These are phyloP conservation scores for Eurotiales sp. DNA, from an alignment of 2,329 filamentous ascomycete genomes.

Conservation along the genomic window DNA sequence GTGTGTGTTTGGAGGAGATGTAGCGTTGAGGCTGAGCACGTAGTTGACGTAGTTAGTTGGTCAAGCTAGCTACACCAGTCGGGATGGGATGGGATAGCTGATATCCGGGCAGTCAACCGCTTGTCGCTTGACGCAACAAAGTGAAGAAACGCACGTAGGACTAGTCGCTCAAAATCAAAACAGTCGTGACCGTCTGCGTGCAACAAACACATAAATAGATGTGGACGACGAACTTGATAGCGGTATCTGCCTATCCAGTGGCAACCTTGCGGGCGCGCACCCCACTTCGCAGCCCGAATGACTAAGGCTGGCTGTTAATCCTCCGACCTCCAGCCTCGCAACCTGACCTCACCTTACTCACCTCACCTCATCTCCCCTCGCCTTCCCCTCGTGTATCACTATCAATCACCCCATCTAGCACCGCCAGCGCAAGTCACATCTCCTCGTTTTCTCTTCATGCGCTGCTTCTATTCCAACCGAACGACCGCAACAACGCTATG, in stretches of 20 bases:
- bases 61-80: too few species aligned
- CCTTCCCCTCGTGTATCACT: not conserved
- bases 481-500: not conserved
- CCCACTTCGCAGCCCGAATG: too few species aligned
- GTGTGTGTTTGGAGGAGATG: not conserved
- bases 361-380: conserved; percentile 1
- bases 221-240: too few species aligned
- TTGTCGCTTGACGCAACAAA: not conserved
- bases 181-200: not conserved
- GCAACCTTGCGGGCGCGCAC: conserved; percentile 11
- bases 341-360: too few species aligned
- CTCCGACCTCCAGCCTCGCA: conserved; percentile 1
- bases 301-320: too few species aligned
- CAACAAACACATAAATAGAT: too few species aligned
- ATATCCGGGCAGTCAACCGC: not conserved
- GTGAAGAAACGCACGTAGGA: not conserved
- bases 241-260: not conserved
- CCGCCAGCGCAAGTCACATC: not conserved
- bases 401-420: not conserved
- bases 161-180: not conserved
- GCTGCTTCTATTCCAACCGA: too few species aligned
- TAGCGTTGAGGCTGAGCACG: not conserved
- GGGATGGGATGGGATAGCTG: too few species aligned
- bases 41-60: not conserved
- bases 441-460: not conserved